Conservation (phyloP, 257 asterid genomes). For the Prunella vulgaris region DNA sequence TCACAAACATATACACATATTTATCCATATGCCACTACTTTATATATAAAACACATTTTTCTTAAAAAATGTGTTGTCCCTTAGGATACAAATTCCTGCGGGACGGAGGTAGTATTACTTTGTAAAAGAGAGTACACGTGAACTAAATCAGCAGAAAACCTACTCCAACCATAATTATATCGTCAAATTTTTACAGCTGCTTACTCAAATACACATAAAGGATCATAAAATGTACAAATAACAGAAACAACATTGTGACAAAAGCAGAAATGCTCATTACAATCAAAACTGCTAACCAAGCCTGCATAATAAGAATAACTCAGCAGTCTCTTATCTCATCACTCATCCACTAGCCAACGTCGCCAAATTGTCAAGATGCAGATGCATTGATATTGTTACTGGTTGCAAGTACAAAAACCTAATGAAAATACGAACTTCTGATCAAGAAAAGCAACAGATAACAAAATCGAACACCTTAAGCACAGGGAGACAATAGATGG, state of each 20-base stretch:
- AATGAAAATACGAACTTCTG: background rate
- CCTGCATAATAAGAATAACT: background rate
- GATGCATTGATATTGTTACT: no score
- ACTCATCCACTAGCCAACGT: background rate
- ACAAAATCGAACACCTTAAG: background rate
- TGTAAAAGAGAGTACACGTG: no score
- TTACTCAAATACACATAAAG: background rate
- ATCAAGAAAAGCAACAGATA: background rate
- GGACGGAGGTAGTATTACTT: no score
- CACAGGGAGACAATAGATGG: no score
- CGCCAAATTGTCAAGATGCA: no score
- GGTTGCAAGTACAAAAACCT: background rate
- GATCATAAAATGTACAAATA: slow-evolving; percentile 3
- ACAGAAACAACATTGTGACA: slow-evolving; percentile 4
- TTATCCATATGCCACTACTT: no score
- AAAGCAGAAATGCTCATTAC: slow-evolving; percentile 10
- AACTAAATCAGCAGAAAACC: no score
- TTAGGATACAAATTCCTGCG: no score
- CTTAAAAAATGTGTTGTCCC: no score
- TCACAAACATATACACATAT: no score
- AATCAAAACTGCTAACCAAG: background rate
- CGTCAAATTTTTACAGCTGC: background rate
- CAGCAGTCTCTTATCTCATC: background rate
- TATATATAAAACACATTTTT: no score
- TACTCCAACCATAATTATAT: no score